Conservation (phyloP, 1,284 basidiomycete genomes). For the Leccinum fallax region DNA sequence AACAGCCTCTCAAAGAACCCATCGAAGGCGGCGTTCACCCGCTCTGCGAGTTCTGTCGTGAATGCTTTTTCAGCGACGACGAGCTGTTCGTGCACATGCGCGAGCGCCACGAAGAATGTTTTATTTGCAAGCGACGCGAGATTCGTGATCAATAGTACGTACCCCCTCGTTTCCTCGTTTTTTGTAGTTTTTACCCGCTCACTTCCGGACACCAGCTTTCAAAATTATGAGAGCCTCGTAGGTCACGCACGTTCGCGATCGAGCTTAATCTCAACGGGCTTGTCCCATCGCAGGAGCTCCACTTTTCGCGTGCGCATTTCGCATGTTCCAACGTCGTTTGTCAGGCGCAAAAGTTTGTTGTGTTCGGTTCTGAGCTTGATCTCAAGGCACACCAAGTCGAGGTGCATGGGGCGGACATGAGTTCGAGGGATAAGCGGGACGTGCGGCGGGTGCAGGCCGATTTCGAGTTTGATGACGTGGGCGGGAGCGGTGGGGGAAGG, state of each 20-base stretch:
- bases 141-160: constrained; percentile 86
- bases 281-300: constrained; percentile 53
- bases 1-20: constrained; percentile 49
- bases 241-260: constrained; percentile 26
- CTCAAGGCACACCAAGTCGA: constrained; percentile 92
- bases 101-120: constrained; percentile 94
- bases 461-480: constrained; percentile 73
- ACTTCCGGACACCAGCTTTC: constrained; percentile 56
- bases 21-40: constrained; percentile 77
- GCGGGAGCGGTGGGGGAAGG: constrained; percentile 39
- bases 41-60: constrained; percentile 88
- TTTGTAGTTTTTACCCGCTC: not conserved
- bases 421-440: constrained; percentile 74
- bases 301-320: constrained; percentile 73
- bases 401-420: constrained; percentile 83
- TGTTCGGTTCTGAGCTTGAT: constrained; percentile 88
- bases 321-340: constrained; percentile 80
- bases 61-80: constrained; percentile 90
- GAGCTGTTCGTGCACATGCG: constrained; percentile 96
- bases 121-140: constrained; percentile 86
- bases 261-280: constrained; percentile 7
- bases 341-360: constrained; percentile 90
- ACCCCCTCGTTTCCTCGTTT: not conserved
- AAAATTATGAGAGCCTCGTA: constrained; percentile 75
- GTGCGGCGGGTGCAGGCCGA: constrained; percentile 79